These are phyloP conservation scores for Ophiocytium majus DNA, from an alignment of 352 stramenopile genomes.

Conservation along the genomic window DNA sequence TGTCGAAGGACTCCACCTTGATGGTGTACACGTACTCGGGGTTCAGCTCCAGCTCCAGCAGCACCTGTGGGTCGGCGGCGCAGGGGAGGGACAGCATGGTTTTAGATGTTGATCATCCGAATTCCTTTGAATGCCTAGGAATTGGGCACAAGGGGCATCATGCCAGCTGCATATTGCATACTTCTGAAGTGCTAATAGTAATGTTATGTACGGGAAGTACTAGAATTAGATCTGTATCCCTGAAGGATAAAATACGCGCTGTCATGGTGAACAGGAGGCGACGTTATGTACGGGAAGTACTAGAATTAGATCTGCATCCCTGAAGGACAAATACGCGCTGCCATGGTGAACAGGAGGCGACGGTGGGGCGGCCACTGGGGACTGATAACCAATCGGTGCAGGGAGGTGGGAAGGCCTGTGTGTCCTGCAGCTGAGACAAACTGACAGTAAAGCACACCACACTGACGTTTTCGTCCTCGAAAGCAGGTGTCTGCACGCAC, in stretches of 20 bases:
- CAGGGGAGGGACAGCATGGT: not conserved
- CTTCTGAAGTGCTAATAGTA: not conserved
- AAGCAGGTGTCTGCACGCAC: not conserved
- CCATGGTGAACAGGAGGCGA: too few relatives aligned
- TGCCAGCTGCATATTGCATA: not conserved
- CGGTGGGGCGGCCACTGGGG: too few relatives aligned
- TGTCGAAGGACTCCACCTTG: not conserved
- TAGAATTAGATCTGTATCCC: not conserved
- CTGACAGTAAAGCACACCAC: not conserved
- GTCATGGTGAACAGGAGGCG: too few relatives aligned
- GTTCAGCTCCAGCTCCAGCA: not conserved
- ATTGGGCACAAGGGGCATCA: too few relatives aligned
- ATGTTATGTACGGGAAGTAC: not conserved
- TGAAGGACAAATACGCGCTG: not conserved
- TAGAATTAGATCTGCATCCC: not conserved
- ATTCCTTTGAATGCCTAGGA: not conserved
- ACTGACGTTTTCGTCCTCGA: not conserved
- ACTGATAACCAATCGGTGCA: too few relatives aligned
- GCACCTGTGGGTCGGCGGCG: not conserved
- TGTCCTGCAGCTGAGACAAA: not conserved
- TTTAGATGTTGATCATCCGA: not conserved
- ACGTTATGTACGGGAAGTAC: not conserved
- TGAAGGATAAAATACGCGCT: not conserved
- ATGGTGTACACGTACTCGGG: not conserved
- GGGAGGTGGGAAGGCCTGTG: not conserved